phyloP scores from a whole-genome alignment of 257 asterid genomes.

The Cynanchum wilfordii region DNA sequence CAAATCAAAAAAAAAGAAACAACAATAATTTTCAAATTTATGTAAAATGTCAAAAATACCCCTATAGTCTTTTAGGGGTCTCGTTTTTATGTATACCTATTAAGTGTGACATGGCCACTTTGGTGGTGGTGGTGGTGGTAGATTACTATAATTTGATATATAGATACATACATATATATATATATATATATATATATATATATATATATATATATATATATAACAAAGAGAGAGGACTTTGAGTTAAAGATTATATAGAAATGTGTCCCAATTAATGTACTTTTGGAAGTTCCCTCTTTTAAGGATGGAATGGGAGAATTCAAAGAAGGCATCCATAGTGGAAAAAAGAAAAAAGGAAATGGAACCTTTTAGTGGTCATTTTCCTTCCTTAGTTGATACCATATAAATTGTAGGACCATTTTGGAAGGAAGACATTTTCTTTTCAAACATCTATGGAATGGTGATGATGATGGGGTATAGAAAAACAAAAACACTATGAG shows the following conservation, averaged over 20 bases:
- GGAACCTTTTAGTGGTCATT: constrained; percentile 5
- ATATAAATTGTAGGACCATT: constrained; percentile 1
- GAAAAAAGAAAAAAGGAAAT: neutral
- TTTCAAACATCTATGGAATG: neutral
- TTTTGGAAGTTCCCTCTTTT: neutral
- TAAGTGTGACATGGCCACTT: neutral
- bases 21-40: neutral
- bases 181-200: no score
- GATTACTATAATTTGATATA: neutral
- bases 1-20: neutral
- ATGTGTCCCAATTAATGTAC: neutral
- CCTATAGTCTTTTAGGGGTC: neutral
- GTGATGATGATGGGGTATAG: neutral
- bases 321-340: constrained; percentile 7
- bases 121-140: no score
- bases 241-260: neutral
- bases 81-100: neutral
- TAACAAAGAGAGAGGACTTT: neutral
- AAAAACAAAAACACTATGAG: neutral
- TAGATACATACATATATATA: rapidly evolving
- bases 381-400: constrained; percentile 3
- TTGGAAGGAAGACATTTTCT: neutral
- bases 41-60: neutral
- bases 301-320: neutral
- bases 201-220: no score